These are phyloP conservation scores for Yarrowia galli DNA, from an alignment of 1,139 yeast genomes.

Conservation along the genomic window DNA sequence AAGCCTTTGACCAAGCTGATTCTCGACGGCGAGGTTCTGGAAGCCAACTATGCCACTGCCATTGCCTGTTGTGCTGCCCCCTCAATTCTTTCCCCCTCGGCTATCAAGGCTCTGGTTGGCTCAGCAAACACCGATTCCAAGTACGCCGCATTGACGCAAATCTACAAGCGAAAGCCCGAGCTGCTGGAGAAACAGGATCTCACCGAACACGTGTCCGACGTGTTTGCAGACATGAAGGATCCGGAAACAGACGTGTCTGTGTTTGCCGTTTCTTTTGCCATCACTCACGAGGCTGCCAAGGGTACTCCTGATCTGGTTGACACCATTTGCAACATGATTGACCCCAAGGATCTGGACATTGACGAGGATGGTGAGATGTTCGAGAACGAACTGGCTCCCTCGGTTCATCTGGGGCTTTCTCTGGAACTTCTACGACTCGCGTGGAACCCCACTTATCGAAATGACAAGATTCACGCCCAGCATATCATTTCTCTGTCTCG, in stretches of 20 bases:
- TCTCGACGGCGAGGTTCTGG: slow-evolving; percentile 7
- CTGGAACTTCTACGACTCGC: slow-evolving; percentile 67
- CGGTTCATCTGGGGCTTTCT: slow-evolving; percentile 15
- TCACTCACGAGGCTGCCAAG: slow-evolving; percentile 66
- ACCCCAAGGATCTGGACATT: slow-evolving; percentile 23
- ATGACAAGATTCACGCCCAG: slow-evolving; percentile 58
- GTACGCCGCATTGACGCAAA: slow-evolving; percentile 21
- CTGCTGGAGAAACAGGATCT: slow-evolving; percentile 5
- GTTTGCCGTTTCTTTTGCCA: slow-evolving; percentile 58
- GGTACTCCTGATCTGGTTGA: slow-evolving; percentile 54
- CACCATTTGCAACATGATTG: slow-evolving; percentile 47
- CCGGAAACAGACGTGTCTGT: slow-evolving; percentile 49
- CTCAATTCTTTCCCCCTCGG: background rate
- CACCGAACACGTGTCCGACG: slow-evolving; percentile 52
- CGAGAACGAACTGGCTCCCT: slow-evolving; percentile 2
- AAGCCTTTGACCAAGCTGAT: slow-evolving; percentile 16
- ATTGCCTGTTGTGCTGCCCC: slow-evolving; percentile 34
- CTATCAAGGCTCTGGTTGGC: background rate
- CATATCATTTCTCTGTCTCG: slow-evolving; percentile 54
- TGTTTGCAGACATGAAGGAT: slow-evolving; percentile 56
- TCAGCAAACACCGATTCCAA: slow-evolving; percentile 1
- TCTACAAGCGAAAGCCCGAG: slow-evolving; percentile 33
- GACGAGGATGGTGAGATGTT: slow-evolving; percentile 20
- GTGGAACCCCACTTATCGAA: slow-evolving; percentile 60
- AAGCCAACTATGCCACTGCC: slow-evolving; percentile 30